Conservation (phyloP, 148 eudicot species). For the Fagopyrum tataricum region DNA sequence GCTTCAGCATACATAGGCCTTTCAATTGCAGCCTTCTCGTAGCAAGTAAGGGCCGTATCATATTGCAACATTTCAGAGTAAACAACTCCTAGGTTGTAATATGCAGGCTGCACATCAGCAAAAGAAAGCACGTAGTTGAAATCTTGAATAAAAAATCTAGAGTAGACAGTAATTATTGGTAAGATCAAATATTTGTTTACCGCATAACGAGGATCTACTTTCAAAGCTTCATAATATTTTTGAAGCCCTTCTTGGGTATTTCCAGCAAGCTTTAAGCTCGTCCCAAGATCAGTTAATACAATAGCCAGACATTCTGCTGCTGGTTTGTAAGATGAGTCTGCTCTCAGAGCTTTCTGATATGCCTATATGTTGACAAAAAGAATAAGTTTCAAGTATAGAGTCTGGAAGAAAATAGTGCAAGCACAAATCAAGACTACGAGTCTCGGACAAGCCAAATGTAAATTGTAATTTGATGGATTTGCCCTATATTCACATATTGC, state of each 20-base stretch:
- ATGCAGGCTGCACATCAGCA: conserved; percentile 85
- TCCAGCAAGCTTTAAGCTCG: conserved; percentile 96
- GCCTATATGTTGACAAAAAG: conserved; percentile 45
- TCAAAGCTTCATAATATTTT: conserved; percentile 92
- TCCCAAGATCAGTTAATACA: conserved; percentile 91
- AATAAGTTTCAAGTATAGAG: conserved; percentile 1
- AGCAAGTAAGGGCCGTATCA: conserved; percentile 84
- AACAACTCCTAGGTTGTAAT: conserved; percentile 98
- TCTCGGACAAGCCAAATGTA: not conserved
- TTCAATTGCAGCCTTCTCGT: conserved; percentile 92
- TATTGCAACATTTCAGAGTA: conserved; percentile 99
- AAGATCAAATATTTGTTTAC: conserved; percentile 32
- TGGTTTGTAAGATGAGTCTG: conserved; percentile 79
- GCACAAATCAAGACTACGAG: not conserved
- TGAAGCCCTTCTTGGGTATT: conserved; percentile 94
- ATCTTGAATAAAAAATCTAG: not conserved
- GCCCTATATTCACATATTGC: not conserved
- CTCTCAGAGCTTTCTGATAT: conserved; percentile 83
- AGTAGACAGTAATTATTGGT: conserved; percentile 3
- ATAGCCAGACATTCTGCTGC: conserved; percentile 96
- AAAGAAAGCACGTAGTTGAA: conserved; percentile 15
- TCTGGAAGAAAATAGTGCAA: not conserved
- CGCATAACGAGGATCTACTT: conserved; percentile 93
- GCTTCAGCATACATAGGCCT: conserved; percentile 99
- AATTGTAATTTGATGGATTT: not conserved